These are phyloP conservation scores for Tetrapisispora taiwanensis DNA, from an alignment of 805 yeast species.

Conservation along the genomic window DNA sequence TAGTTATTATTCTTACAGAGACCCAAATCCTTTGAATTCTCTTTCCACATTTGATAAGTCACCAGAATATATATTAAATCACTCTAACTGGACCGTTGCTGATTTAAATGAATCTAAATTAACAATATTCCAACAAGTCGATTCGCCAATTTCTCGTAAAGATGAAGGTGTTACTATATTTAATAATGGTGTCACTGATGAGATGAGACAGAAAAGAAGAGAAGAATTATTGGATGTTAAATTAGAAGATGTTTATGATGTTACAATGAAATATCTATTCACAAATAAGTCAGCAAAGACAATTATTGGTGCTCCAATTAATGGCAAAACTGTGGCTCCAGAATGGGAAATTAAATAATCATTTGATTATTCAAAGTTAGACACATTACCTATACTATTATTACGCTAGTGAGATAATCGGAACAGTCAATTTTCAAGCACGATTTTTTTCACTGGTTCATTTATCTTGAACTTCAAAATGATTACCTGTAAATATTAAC, in stretches of 20 bases:
- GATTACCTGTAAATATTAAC: too few species aligned
- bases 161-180: conserved; percentile 65
- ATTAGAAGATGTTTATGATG: conserved; percentile 52
- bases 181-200: conserved; percentile 62
- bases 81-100: conserved; percentile 41
- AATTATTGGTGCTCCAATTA: conserved; percentile 16
- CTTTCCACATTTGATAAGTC: conserved; percentile 46
- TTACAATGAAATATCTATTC: conserved; percentile 47
- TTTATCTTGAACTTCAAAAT: too few species aligned
- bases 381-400: too few species aligned
- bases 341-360: conserved; percentile 13
- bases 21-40: conserved; percentile 76
- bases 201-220: conserved; percentile 72
- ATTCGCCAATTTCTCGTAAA: conserved; percentile 77
- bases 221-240: conserved; percentile 58
- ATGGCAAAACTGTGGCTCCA: conserved; percentile 8
- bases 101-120: conserved; percentile 86
- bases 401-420: too few species aligned
- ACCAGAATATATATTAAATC: conserved; percentile 38
- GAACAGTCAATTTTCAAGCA: too few species aligned
- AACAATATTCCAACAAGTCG: conserved; percentile 82
- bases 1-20: conserved; percentile 83
- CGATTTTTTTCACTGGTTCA: too few species aligned
- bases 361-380: background rate
- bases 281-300: conserved; percentile 1